Conservation (phyloP, 1,284 basidiomycete species). For the Cutaneotrichosporon curvatum region DNA sequence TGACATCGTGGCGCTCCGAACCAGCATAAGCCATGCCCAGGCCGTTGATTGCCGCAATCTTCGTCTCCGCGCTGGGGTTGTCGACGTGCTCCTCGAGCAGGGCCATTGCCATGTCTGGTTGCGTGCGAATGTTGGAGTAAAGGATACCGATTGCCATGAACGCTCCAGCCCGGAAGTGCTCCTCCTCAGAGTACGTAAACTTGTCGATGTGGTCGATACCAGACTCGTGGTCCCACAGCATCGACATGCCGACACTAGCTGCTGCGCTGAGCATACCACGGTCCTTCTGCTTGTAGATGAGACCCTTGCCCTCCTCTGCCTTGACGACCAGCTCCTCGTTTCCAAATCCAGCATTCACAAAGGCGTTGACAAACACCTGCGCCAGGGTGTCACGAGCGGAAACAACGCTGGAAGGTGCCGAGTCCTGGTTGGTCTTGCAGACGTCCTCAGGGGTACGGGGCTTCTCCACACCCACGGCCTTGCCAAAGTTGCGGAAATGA, state of each 20-base stretch:
- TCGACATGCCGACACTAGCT: slow-evolving; percentile 83
- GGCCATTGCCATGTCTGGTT: slow-evolving; percentile 88
- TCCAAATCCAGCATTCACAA: slow-evolving; percentile 97
- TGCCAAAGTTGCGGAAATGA: slow-evolving; percentile 86
- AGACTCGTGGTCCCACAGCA: slow-evolving; percentile 94
- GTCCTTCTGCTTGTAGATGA: slow-evolving; percentile 99
- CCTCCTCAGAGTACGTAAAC: slow-evolving; percentile 93
- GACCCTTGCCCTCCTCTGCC: slow-evolving; percentile 90
- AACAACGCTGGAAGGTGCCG: slow-evolving; percentile 57
- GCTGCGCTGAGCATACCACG: slow-evolving; percentile 96
- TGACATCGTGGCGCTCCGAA: slow-evolving; percentile 79
- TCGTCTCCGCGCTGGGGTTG: slow-evolving; percentile 75
- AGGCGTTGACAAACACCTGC: slow-evolving; percentile 96
- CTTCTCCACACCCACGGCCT: slow-evolving; percentile 85
- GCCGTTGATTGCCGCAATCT: slow-evolving; percentile 79
- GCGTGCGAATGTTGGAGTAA: slow-evolving; percentile 81
- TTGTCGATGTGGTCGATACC: slow-evolving; percentile 95
- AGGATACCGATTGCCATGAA: slow-evolving; percentile 91
- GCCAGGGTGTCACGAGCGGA: slow-evolving; percentile 93
- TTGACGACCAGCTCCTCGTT: slow-evolving; percentile 98
- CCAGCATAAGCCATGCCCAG: slow-evolving; percentile 92
- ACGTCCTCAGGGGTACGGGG: slow-evolving; percentile 92
- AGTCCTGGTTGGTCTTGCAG: slow-evolving; percentile 73
- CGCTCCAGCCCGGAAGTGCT: slow-evolving; percentile 96
- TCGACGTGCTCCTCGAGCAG: slow-evolving; percentile 87